Conservation (phyloP, 305 asterid species). For the Rubia tinctorum region DNA sequence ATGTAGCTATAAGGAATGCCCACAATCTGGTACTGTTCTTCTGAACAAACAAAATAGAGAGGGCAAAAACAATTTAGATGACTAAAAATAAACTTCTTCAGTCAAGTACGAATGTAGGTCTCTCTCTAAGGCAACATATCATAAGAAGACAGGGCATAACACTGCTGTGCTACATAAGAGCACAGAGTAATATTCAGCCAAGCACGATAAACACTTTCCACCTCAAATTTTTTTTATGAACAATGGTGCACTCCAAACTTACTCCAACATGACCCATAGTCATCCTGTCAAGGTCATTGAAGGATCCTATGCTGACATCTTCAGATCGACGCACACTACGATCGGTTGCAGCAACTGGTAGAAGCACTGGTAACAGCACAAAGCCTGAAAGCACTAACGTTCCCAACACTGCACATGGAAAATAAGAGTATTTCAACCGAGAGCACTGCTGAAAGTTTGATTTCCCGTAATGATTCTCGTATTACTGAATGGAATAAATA, state of each 20-base stretch:
- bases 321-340: conserved; percentile 20
- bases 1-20: conserved; percentile 59
- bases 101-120: background rate
- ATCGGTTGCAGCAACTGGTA: conserved; percentile 71
- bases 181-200: background rate
- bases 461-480: too few species aligned
- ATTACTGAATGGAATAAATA: too few species aligned
- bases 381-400: conserved; percentile 62
- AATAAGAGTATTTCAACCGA: too few species aligned
- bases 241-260: conserved; percentile 21
- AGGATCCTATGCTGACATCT: conserved; percentile 57
- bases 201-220: background rate
- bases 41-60: conserved; percentile 31
- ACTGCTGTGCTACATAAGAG: too few species aligned
- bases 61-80: conserved; percentile 6
- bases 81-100: conserved; percentile 22
- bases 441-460: too few species aligned
- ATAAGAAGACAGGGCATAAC: too few species aligned
- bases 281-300: conserved; percentile 70
- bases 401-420: conserved; percentile 54
- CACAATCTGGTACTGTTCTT: conserved; percentile 55
- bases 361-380: conserved; percentile 70
- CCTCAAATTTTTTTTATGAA: background rate
- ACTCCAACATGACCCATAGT: conserved; percentile 72
- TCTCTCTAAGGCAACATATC: background rate